Percentiles rank a stretch among this genome's conserved stretches.
These are phyloP conservation scores for Phellinidium pouzarii DNA, from an alignment of 1,284 basidiomycete species.

Conservation along the genomic window DNA sequence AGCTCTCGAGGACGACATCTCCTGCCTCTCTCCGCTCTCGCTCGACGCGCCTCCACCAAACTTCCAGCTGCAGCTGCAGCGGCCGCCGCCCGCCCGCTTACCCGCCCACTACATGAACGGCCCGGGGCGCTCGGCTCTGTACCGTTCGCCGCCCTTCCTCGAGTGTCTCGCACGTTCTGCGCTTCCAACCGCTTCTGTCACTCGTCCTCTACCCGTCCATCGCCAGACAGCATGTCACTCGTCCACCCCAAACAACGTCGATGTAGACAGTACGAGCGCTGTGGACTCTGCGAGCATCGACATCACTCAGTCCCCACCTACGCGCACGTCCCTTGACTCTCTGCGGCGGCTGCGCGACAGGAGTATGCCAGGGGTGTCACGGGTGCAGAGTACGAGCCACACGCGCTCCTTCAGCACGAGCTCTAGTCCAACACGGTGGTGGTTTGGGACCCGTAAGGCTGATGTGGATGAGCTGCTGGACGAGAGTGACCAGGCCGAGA, in stretches of 20 bases:
- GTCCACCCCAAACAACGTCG: constrained; percentile 20
- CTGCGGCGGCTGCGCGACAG: constrained; percentile 51
- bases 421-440: constrained; percentile 31
- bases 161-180: constrained; percentile 55
- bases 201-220: constrained; percentile 23
- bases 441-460: constrained; percentile 52
- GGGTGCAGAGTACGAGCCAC: constrained; percentile 7
- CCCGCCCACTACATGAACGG: constrained; percentile 26
- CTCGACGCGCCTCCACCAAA: constrained; percentile 3
- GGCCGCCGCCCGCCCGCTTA: constrained; percentile 38
- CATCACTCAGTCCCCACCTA: constrained; percentile 34
- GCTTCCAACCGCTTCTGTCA: constrained; percentile 56
- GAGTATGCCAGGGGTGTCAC: constrained; percentile 27
- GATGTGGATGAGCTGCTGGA: constrained; percentile 42
- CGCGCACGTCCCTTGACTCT: constrained; percentile 52
- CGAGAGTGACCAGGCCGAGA: constrained; percentile 52
- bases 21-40: constrained; percentile 21
- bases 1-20: constrained; percentile 37
- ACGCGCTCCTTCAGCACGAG: constrained; percentile 18
- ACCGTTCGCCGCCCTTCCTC: constrained; percentile 47
- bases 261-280: constrained; percentile 20
- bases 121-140: constrained; percentile 27
- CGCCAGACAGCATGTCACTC: constrained; percentile 30
- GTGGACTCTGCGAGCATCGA: constrained; percentile 9
- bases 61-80: constrained; percentile 30